These are phyloP conservation scores for Hanseniaspora hatyaiensis DNA, from an alignment of 805 yeast genomes.

Conservation along the genomic window DNA sequence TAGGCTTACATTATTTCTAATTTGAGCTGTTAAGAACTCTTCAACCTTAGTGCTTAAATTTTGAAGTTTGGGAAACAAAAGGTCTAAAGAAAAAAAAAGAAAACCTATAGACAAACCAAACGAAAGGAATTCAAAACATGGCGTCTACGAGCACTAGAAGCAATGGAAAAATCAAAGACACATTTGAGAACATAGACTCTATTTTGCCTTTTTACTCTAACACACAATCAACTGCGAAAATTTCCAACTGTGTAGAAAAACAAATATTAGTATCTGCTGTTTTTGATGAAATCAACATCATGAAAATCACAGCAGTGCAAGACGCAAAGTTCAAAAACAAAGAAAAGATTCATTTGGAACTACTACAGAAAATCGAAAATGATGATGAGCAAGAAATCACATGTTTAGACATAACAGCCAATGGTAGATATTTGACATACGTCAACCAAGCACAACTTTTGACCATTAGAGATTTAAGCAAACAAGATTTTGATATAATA, in stretches of 20 bases:
- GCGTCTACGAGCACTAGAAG: no score
- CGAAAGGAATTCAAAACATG: no score
- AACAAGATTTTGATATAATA: constrained; percentile 30
- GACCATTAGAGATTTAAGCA: constrained; percentile 40
- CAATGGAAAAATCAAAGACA: constrained; percentile 28
- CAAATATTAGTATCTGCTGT: constrained; percentile 64
- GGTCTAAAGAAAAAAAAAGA: no score
- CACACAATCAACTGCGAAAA: constrained; percentile 67
- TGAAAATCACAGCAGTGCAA: constrained; percentile 49
- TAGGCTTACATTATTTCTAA: no score
- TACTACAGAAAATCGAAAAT: constrained; percentile 51
- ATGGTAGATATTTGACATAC: constrained; percentile 56
- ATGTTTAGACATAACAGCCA: constrained; percentile 62
- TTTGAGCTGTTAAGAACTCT: no score
- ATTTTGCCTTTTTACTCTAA: constrained; percentile 70
- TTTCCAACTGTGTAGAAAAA: constrained; percentile 44
- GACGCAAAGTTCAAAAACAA: constrained; percentile 23
- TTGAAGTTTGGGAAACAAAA: no score
- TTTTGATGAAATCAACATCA: constrained; percentile 61
- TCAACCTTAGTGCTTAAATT: no score
- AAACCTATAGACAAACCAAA: no score
- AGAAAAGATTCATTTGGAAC: constrained; percentile 5
- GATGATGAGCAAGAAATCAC: constrained; percentile 74
- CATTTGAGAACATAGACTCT: constrained; percentile 28
- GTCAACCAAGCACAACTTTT: constrained; percentile 78